These are phyloP conservation scores for Fusarium gaditjirri DNA, from an alignment of 2,329 filamentous ascomycete species.

Conservation along the genomic window DNA sequence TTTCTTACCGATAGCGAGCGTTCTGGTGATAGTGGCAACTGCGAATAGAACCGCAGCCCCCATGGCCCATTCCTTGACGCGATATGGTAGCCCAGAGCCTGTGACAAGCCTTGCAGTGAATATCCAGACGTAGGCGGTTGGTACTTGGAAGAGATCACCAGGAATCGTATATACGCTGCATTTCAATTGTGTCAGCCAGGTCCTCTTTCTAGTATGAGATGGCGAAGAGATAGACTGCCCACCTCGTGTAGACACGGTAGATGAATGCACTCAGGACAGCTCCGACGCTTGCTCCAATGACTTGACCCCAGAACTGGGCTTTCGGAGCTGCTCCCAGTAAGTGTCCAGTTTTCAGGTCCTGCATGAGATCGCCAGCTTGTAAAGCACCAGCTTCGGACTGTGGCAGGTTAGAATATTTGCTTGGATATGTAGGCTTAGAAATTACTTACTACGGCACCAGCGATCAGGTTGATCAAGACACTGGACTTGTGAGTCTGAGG, in stretches of 20 bases:
- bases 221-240: slow-evolving; percentile 32
- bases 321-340: slow-evolving; percentile 90
- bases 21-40: slow-evolving; percentile 74
- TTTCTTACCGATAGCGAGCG: slow-evolving; percentile 62
- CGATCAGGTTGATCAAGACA: slow-evolving; percentile 94
- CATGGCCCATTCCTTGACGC: slow-evolving; percentile 83
- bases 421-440: neutral
- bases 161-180: slow-evolving; percentile 85
- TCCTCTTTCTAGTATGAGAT: neutral
- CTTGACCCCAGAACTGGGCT: slow-evolving; percentile 96
- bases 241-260: slow-evolving; percentile 85
- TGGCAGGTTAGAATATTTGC: neutral
- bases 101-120: slow-evolving; percentile 95
- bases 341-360: slow-evolving; percentile 96
- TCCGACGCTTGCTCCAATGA: slow-evolving; percentile 88
- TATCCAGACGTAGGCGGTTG: slow-evolving; percentile 96
- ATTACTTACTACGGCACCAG: slow-evolving; percentile 76
- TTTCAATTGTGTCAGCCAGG: slow-evolving; percentile 10
- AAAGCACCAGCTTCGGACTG: slow-evolving; percentile 72
- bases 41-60: slow-evolving; percentile 81
- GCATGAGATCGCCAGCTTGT: slow-evolving; percentile 95
- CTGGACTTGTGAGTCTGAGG: slow-evolving; percentile 83
- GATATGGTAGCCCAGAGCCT: slow-evolving; percentile 84
- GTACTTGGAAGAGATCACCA: slow-evolving; percentile 89
- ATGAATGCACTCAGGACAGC: slow-evolving; percentile 87